Conservation (phyloP, 2,329 filamentous ascomycete species). For the Corinectria fuckeliana region DNA sequence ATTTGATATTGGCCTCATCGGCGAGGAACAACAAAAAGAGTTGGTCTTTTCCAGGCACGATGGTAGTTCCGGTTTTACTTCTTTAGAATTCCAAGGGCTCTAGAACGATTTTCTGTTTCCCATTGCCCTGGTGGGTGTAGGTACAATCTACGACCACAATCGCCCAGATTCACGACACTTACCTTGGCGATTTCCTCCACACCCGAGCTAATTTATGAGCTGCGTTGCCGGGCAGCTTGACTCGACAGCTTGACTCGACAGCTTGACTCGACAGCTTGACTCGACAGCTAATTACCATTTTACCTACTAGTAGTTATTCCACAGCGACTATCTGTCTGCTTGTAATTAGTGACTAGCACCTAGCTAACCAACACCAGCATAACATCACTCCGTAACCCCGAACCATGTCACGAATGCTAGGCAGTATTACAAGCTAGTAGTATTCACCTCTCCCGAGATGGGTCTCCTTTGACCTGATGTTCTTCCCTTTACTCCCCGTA, state of each 20-base stretch:
- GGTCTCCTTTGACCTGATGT: background rate
- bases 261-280: constrained; percentile 9
- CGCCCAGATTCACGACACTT: background rate
- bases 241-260: too few species aligned
- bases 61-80: background rate
- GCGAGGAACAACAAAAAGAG: background rate
- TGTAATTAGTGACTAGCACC: background rate
- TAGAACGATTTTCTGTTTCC: too few species aligned
- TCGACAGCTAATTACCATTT: constrained; percentile 1
- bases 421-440: background rate
- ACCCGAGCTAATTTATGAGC: constrained; percentile 1
- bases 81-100: background rate
- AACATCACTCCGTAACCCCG: background rate
- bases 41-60: background rate
- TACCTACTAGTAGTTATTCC: background rate
- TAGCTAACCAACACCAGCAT: background rate
- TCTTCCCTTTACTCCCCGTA: background rate
- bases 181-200: background rate
- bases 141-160: background rate
- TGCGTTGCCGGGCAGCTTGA: constrained; percentile 12
- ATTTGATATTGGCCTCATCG: background rate
- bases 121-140: background rate
- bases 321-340: background rate
- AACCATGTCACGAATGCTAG: background rate
- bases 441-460: background rate